These are phyloP conservation scores for Phytophthora brassicae DNA, from an alignment of 352 stramenopile species.

Conservation along the genomic window DNA sequence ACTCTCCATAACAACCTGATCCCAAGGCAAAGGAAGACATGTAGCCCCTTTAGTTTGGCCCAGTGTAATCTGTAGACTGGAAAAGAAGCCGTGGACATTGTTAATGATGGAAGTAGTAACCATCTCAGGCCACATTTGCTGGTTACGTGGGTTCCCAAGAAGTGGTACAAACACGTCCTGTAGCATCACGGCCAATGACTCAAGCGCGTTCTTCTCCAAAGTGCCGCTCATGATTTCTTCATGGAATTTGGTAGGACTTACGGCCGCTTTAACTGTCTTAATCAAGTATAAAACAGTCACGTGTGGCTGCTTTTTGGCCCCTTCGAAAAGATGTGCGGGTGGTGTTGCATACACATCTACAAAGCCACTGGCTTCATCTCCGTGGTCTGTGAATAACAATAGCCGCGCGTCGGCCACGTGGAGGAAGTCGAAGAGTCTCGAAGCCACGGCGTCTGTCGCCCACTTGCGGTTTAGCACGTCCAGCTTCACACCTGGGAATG, in stretches of 20 bases:
- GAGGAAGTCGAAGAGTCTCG: conserved; percentile 71
- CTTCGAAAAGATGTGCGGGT: conserved; percentile 50
- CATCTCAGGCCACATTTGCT: conserved; percentile 81
- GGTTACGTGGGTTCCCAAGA: conserved; percentile 76
- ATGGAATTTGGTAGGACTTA: conserved; percentile 61
- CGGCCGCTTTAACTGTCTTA: conserved; percentile 66
- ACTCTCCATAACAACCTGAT: conserved; percentile 67
- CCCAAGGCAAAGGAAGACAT: conserved; percentile 83
- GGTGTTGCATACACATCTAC: conserved; percentile 70
- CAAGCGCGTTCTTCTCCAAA: conserved; percentile 71
- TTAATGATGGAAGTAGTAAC: conserved; percentile 75
- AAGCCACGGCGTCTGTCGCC: conserved; percentile 60
- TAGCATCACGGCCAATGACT: conserved; percentile 73
- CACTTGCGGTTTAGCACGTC: conserved; percentile 63
- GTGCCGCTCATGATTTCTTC: conserved; percentile 77
- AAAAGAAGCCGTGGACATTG: conserved; percentile 81
- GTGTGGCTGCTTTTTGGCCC: conserved; percentile 13
- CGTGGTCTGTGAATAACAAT: conserved; percentile 74
- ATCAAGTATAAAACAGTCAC: conserved; percentile 76
- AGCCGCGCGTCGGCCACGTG: conserved; percentile 61
- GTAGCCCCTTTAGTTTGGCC: conserved; percentile 83
- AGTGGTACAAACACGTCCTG: conserved; percentile 78
- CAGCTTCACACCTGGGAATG: conserved; percentile 62
- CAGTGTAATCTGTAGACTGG: conserved; percentile 86
- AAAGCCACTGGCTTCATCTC: conserved; percentile 47